These are phyloP conservation scores for Antitrichia curtipendula DNA, from an alignment of 225 moss, liverwort and hornwort species.

Conservation along the genomic window DNA sequence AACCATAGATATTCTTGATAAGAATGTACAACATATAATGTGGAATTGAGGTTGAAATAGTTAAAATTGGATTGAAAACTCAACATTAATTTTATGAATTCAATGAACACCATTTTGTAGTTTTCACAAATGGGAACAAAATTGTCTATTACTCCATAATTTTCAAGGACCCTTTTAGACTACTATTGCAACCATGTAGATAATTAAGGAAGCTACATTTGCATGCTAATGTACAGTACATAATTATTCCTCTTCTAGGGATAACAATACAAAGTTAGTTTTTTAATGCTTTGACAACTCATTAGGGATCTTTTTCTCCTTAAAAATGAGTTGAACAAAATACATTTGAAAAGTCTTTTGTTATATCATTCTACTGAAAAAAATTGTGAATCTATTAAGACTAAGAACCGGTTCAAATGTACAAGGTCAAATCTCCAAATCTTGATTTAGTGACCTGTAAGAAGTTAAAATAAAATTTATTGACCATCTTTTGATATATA, in stretches of 20 bases:
- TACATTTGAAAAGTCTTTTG: too few species aligned
- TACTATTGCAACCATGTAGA: background rate
- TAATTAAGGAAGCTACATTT: too few species aligned
- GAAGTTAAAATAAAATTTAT: too few species aligned
- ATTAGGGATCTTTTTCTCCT: rapidly evolving
- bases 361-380: background rate
- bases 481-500: background rate
- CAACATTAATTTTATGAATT: background rate
- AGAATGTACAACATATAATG: background rate
- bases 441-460: rapidly evolving
- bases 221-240: background rate
- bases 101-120: too few species aligned
- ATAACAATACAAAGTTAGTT: background rate
- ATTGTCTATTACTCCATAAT: background rate
- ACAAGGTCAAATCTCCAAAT: background rate
- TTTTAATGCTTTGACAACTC: background rate
- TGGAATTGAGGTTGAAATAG: background rate
- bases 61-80: background rate
- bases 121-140: background rate
- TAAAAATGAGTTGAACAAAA: background rate
- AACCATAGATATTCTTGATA: rapidly evolving
- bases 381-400: background rate
- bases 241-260: rapidly evolving
- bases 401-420: rapidly evolving
- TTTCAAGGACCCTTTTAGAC: too few species aligned